Base-by-base conservation (phyloP, 495 filamentous ascomycete species). In the Xylona heveae region DNA sequence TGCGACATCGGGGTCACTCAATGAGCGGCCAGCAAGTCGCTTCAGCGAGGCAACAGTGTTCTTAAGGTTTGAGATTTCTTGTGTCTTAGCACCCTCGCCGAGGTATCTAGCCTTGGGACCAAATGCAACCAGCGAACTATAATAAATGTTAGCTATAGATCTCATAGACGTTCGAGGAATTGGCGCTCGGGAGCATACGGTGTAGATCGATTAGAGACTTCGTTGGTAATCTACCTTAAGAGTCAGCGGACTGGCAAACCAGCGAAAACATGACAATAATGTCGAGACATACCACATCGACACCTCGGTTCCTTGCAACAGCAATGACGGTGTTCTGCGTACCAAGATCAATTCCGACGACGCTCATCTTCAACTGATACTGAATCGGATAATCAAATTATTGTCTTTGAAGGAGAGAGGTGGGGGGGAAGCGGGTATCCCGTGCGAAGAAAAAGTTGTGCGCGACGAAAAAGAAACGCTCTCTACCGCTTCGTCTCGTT, bases 51-150 rank as follows among this genome's bases (percentile, higher is more conserved):
- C 61, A 55, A 95, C 78, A 33, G 88, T 99, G 65, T 95, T 99
- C 65, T 93, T 99, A 41, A 99, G 66, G 60, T 99, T 99, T 41
- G 85, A 94, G 48, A 92, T 85, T 62, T 95, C 90, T 62, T 92
- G 85, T 42, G 84, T 95, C 68, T 95, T 95, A 34, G 88, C 88
- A 32, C 79, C 57, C 58, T 95, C 88, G 39, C 88, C 88, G 38
- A 95, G 67, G 45, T 84, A 84, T 63, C 88, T 74, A 50, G 68
- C 77, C 59, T 85, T 90, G 45, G 80, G 76, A 32, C 78, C 82
- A 57, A 95, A 99, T 47, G 80, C 81, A 39, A 99, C 88, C 36
- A 99, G 66, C 41, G 88, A 78, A 33, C 84, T 94, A 39, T 38
- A 43, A 34, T 21, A 25, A 35, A 5, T 12, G 24, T 31, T 1